Evolutionary conservation across 2,329 filamentous ascomycete species (phyloP), one percentile per base, ranked within the genome.

Genomic region (Fusarium marasasianum): DNA sequence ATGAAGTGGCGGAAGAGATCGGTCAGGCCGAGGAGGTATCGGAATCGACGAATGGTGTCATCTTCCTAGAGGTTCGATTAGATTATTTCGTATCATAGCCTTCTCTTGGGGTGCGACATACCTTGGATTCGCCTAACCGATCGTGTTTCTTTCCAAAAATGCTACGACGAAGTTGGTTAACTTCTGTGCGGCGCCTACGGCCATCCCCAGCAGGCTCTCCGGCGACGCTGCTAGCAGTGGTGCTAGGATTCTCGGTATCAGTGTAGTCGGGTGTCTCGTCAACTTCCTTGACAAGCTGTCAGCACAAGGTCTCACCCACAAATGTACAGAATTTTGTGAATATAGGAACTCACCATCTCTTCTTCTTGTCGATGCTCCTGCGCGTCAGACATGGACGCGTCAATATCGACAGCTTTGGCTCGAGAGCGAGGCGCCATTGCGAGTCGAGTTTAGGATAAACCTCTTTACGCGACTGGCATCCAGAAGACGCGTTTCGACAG

Each of bases 1-100:
- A 99, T 99, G 83, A 99, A 99, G 84, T 99, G 96, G 74, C 97
- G 94, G 86, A 99, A 99, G 26, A 99, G 88, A 80, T 99, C 96
- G 22, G 96, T 99, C 59, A 99, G 87, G 33, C 97, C 97, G 20
- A 99, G 89, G 3, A 99, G 89, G 82, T 99, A 99, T 73, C 95
- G 92, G 82, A 99, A 99, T 81, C 96, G 90, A 77, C 96, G 91
- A 80, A 98, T 94, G 2, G 94, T 97, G 80, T 98, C 96, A 87
- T 98, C 94, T 85, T 98, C 96, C 94, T 96, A 63, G 44, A 70
- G 57, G 31, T 15, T 45, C 45, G 24, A 63, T 73, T 33, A 71
- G 60, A 51, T 58, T 40, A 15, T 58, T 44, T 29, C 14, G 14
- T 43, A 44, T 71, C 37, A 75, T 55, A 69, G 31, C 47, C 51